Conservation (phyloP, 169 alveolate species). For the Blepharisma undulans region DNA sequence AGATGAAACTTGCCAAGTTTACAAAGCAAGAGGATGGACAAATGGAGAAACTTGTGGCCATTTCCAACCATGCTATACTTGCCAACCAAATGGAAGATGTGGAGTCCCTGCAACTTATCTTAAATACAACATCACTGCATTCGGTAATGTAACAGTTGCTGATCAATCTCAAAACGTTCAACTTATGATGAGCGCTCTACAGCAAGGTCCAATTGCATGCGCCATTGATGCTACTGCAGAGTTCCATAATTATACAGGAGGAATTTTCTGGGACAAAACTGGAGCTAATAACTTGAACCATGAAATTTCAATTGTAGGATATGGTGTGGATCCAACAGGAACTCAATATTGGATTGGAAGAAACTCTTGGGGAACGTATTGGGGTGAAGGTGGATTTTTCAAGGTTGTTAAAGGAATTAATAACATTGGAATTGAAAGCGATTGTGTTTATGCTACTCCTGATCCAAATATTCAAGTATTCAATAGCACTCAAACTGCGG, state of each 20-base stretch:
- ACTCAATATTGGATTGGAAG: slow-evolving; percentile 71
- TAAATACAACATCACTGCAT: slow-evolving; percentile 55
- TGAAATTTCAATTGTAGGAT: slow-evolving; percentile 72
- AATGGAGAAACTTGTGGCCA: slow-evolving; percentile 64
- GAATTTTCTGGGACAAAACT: slow-evolving; percentile 43
- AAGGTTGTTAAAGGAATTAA: slow-evolving; percentile 73
- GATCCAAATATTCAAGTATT: background rate
- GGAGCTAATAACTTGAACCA: slow-evolving; percentile 41
- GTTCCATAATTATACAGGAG: slow-evolving; percentile 53
- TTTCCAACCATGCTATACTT: slow-evolving; percentile 55
- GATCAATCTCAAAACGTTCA: background rate
- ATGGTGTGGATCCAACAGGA: slow-evolving; percentile 71
- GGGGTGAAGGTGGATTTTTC: slow-evolving; percentile 89
- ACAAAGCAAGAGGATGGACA: slow-evolving; percentile 68
- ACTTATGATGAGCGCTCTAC: slow-evolving; percentile 55
- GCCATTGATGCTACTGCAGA: slow-evolving; percentile 64
- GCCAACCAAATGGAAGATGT: slow-evolving; percentile 50
- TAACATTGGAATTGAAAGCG: background rate
- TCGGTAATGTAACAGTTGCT: slow-evolving; percentile 66
- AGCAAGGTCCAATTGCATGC: slow-evolving; percentile 82
- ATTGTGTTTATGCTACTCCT: slow-evolving; percentile 26
- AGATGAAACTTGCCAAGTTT: slow-evolving; percentile 78
- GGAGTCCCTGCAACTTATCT: slow-evolving; percentile 52
- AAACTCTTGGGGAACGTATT: slow-evolving; percentile 88
- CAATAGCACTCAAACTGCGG: background rate